Percentiles rank a stretch among this genome's conserved stretches.
Evolutionary conservation across 2,329 filamentous ascomycete species (phyloP).

Genomic region (Bipolaris cookei): DNA sequence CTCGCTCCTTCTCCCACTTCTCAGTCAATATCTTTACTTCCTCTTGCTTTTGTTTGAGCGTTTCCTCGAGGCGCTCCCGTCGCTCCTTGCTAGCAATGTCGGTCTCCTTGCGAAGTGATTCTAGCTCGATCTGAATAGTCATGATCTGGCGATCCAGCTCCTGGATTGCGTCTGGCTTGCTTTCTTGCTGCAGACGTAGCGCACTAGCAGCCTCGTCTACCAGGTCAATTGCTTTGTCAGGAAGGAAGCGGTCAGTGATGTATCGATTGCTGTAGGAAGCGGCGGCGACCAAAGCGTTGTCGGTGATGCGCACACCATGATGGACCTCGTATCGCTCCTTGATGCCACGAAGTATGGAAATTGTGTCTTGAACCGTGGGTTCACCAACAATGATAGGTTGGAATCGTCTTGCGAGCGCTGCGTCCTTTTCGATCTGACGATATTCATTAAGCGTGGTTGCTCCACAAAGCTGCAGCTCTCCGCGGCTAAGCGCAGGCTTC

Average conservation of each 20-base stretch:
- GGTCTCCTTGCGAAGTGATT: conserved; percentile 91
- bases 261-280: conserved; percentile 94
- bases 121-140: conserved; percentile 95
- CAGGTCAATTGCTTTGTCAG: conserved; percentile 95
- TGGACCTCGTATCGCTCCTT: conserved; percentile 98
- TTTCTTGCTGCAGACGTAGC: conserved; percentile 90
- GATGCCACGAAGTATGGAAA: conserved; percentile 93
- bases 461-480: conserved; percentile 92
- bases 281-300: conserved; percentile 88
- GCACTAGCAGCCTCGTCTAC: conserved; percentile 96
- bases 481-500: conserved; percentile 90
- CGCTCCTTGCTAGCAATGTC: conserved; percentile 89
- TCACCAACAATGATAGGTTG: conserved; percentile 95
- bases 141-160: conserved; percentile 92
- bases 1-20: conserved; percentile 88
- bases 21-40: conserved; percentile 76
- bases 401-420: conserved; percentile 87
- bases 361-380: conserved; percentile 87
- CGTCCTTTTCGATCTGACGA: conserved; percentile 92
- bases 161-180: conserved; percentile 93
- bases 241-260: conserved; percentile 93
- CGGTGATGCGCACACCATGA: conserved; percentile 93
- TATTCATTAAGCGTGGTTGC: conserved; percentile 95
- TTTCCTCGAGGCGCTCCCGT: conserved; percentile 80
- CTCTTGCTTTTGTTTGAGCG: conserved; percentile 76